A percentile compares a stretch with the other conserved stretches of the same genome.
These are phyloP conservation scores for Oryza officinalis DNA, from an alignment of 176 grass and related monocot genomes.

Conservation along the genomic window DNA sequence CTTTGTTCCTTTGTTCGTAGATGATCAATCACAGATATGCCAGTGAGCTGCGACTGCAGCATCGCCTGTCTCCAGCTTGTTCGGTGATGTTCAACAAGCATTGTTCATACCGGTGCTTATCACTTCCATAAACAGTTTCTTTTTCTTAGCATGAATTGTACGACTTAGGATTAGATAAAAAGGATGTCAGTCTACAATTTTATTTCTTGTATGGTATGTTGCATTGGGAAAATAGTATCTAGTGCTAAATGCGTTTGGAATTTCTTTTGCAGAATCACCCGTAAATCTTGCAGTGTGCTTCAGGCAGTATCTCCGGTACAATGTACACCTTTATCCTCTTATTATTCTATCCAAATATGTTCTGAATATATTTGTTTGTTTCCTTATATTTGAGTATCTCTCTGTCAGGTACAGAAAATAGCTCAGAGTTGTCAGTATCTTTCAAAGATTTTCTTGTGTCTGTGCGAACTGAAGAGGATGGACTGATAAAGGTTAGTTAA, in stretches of 20 bases:
- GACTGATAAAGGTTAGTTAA: slow-evolving; percentile 57
- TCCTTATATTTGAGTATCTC: neutral
- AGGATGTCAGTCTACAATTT: neutral
- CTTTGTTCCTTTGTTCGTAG: neutral
- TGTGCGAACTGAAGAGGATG: slow-evolving; percentile 31
- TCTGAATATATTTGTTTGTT: neutral
- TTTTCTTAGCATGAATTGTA: neutral
- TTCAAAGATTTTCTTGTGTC: slow-evolving; percentile 52
- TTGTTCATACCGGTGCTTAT: slow-evolving; percentile 21
- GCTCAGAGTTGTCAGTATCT: neutral
- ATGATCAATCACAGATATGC: slow-evolving; percentile 1
- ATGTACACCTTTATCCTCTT: slow-evolving; percentile 23
- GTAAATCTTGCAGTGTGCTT: slow-evolving; percentile 32
- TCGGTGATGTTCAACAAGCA: slow-evolving; percentile 6
- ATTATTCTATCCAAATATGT: slow-evolving; percentile 16
- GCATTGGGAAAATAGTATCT: neutral
- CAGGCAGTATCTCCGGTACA: slow-evolving; percentile 44
- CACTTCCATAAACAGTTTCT: neutral
- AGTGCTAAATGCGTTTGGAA: neutral
- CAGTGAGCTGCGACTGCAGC: neutral
- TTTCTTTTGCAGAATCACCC: slow-evolving; percentile 39
- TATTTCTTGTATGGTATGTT: neutral
- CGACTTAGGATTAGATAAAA: neutral
- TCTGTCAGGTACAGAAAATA: slow-evolving; percentile 44
- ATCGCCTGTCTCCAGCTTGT: neutral